Percentiles rank a stretch among this genome's conserved stretches.
Conservation (phyloP, 371 early-diverging fungal genomes). For the Lichtheimia ramosa region DNA sequence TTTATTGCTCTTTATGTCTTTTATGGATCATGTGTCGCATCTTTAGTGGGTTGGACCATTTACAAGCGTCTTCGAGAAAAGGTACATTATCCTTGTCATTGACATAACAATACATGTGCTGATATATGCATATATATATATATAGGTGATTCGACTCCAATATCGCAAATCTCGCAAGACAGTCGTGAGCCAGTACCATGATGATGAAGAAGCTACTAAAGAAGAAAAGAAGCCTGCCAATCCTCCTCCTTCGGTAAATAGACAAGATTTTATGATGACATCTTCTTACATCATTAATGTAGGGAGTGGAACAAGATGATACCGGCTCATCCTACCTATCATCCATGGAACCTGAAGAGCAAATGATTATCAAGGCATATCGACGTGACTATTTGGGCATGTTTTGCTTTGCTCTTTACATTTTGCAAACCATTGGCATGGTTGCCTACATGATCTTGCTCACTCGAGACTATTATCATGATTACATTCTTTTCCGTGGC, state of each 20-base stretch:
- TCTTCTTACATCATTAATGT: too few relatives aligned
- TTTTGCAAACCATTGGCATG: conserved; percentile 40
- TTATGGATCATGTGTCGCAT: conserved; percentile 58
- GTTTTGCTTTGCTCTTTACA: conserved; percentile 21
- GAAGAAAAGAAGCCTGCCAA: conserved; percentile 14
- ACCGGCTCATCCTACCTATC: background rate
- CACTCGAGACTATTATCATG: conserved; percentile 38
- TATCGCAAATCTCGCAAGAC: background rate
- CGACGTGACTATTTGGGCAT: conserved; percentile 32
- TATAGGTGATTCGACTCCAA: background rate
- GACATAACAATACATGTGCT: background rate
- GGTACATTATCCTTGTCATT: background rate
- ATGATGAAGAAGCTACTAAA: background rate
- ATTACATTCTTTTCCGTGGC: conserved; percentile 34
- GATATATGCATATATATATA: background rate
- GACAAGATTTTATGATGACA: too few relatives aligned
- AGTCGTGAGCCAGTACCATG: conserved; percentile 5
- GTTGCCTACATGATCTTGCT: conserved; percentile 42
- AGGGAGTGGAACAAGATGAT: background rate
- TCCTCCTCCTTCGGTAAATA: conserved; percentile 4
- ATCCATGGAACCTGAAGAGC: conserved; percentile 26
- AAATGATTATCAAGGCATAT: conserved; percentile 41
- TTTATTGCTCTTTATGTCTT: conserved; percentile 54
- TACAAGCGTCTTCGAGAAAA: conserved; percentile 57
- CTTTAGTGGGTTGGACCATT: conserved; percentile 51